A percentile compares a stretch with the other conserved stretches of the same genome.
Conservation (phyloP, 75 land plant species). For the Adiantum capillusveneris region DNA sequence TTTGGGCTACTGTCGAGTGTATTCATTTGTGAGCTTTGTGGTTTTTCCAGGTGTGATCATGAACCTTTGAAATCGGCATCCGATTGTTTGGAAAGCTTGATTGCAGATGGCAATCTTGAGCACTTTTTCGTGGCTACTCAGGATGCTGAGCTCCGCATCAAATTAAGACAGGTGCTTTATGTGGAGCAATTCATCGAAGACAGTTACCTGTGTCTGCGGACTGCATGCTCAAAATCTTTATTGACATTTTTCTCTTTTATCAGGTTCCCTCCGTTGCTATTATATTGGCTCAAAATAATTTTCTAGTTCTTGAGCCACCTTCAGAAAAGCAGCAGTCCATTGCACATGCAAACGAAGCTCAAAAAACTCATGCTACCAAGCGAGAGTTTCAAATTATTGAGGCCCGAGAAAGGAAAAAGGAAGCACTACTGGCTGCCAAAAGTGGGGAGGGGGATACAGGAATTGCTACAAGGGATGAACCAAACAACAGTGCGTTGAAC, state of each 20-base stretch:
- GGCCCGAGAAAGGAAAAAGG: constrained; percentile 10
- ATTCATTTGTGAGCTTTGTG: constrained; percentile 4
- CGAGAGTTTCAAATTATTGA: constrained; percentile 37
- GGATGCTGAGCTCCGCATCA: constrained; percentile 62
- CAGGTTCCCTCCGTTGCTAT: constrained; percentile 81
- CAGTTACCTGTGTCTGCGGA: neutral
- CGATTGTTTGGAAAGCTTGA: constrained; percentile 48
- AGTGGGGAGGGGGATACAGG: constrained; percentile 12
- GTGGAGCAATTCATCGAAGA: too few species aligned
- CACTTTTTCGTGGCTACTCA: constrained; percentile 91
- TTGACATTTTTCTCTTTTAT: constrained; percentile 1
- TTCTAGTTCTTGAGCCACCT: constrained; percentile 67
- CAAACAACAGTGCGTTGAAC: too few species aligned
- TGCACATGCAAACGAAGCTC: constrained; percentile 50
- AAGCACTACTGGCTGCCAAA: constrained; percentile 9
- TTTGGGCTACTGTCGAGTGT: neutral
- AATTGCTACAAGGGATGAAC: neutral
- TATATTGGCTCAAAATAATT: constrained; percentile 57
- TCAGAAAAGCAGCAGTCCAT: constrained; percentile 53
- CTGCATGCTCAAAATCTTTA: neutral
- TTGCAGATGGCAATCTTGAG: constrained; percentile 64
- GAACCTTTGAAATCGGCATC: constrained; percentile 46
- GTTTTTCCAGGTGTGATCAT: constrained; percentile 81
- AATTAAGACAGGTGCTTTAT: constrained; percentile 51
- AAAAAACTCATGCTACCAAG: constrained; percentile 51